A percentile compares a stretch with the other conserved stretches of the same genome.
These are phyloP conservation scores for Moniliella sp. DNA, from an alignment of 1,284 basidiomycete species.

Conservation along the genomic window DNA sequence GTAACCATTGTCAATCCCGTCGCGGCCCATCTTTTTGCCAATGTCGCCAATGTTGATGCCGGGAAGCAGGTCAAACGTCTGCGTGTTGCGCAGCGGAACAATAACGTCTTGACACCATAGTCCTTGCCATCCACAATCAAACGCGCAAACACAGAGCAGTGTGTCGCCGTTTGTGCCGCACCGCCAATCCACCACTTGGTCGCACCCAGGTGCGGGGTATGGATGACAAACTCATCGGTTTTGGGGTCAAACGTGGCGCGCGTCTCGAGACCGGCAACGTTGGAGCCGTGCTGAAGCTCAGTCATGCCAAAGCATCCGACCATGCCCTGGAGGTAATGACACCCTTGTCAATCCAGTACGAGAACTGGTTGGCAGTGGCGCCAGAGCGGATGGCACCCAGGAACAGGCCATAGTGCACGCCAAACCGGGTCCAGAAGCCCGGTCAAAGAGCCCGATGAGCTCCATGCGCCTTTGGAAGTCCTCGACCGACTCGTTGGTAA, in stretches of 20 bases:
- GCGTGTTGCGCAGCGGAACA: constrained; percentile 33
- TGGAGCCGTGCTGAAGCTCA: constrained; percentile 39
- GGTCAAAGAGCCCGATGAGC: constrained; percentile 38
- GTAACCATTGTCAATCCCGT: constrained; percentile 26
- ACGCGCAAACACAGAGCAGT: constrained; percentile 36
- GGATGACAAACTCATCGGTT: constrained; percentile 16
- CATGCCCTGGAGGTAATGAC: constrained; percentile 40
- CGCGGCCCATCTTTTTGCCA: constrained; percentile 33
- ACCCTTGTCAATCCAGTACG: constrained; percentile 43
- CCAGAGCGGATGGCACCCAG: constrained; percentile 32
- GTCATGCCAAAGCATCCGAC: constrained; percentile 44
- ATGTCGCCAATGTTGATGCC: constrained; percentile 35
- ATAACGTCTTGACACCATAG: constrained; percentile 34
- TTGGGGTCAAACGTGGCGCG: constrained; percentile 16
- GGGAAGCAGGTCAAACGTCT: no score
- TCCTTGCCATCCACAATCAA: constrained; percentile 32
- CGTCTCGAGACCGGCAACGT: constrained; percentile 40
- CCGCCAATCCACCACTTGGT: constrained; percentile 34
- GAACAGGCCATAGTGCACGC: constrained; percentile 42
- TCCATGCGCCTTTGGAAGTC: constrained; percentile 40
- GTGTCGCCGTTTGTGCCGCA: constrained; percentile 33
- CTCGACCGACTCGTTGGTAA: constrained; percentile 24
- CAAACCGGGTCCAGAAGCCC: constrained; percentile 41
- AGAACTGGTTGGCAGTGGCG: constrained; percentile 34
- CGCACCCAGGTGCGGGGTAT: constrained; percentile 15